Evolutionary conservation across 768 basidiomycete genomes (phyloP).

Genomic region (Gyrodon lividus): DNA sequence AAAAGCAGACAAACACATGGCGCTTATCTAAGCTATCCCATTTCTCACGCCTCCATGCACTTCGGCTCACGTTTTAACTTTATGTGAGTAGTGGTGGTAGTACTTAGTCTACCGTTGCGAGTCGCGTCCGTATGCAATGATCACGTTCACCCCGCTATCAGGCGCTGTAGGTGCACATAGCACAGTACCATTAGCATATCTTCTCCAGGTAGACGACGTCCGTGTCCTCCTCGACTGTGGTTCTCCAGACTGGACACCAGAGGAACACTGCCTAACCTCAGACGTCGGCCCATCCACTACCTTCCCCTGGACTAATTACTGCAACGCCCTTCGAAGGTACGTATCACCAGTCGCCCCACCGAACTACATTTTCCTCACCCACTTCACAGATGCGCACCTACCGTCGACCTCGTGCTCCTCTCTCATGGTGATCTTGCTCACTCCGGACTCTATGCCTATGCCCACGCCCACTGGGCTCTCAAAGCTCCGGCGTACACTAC

Average conservation of each 20-base stretch:
- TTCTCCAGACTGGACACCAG: slow-evolving; percentile 81
- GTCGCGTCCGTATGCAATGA: slow-evolving; percentile 50
- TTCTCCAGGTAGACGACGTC: slow-evolving; percentile 93
- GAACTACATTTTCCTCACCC: slow-evolving; percentile 6
- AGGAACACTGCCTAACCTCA: slow-evolving; percentile 33
- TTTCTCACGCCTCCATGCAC: slow-evolving; percentile 25
- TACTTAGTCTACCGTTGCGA: not conserved
- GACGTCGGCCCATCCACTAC: slow-evolving; percentile 31
- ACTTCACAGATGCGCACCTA: slow-evolving; percentile 62
- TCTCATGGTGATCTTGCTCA: slow-evolving; percentile 92
- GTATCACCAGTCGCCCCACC: slow-evolving; percentile 26
- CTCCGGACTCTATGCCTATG: slow-evolving; percentile 90
- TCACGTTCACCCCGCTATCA: slow-evolving; percentile 91
- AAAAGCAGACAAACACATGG: slow-evolving; percentile 37
- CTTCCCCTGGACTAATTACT: slow-evolving; percentile 64
- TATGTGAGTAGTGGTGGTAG: slow-evolving; percentile 6
- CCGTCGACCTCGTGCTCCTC: slow-evolving; percentile 86
- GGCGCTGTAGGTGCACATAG: slow-evolving; percentile 72
- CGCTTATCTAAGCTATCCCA: slow-evolving; percentile 25
- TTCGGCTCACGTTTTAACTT: slow-evolving; percentile 7
- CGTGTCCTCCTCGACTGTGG: slow-evolving; percentile 94
- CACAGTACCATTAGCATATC: slow-evolving; percentile 71
- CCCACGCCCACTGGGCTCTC: slow-evolving; percentile 82
- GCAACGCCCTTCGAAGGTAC: slow-evolving; percentile 64
- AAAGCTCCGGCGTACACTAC: slow-evolving; percentile 92